Conservation (phyloP, 148 eudicot species). For the Simmondsia chinensis region DNA sequence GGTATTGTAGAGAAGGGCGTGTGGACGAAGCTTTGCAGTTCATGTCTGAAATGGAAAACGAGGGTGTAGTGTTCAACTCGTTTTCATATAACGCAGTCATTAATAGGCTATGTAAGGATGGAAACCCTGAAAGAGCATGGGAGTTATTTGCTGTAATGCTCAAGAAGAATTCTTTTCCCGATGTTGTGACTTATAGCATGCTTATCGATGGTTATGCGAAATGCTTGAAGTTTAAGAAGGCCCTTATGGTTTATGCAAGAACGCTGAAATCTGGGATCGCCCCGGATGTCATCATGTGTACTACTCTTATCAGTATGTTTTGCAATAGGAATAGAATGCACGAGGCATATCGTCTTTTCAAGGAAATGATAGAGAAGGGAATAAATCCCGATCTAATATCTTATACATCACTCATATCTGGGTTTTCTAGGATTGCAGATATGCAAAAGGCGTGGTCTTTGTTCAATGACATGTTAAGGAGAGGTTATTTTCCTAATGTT, state of each 20-base stretch:
- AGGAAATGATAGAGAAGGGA: conserved; percentile 28
- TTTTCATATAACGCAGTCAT: conserved; percentile 30
- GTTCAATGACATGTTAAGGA: conserved; percentile 24
- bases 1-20: conserved; percentile 30
- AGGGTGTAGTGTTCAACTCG: conserved; percentile 19
- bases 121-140: conserved; percentile 21
- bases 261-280: conserved; percentile 31
- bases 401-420: conserved; percentile 38
- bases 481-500: conserved; percentile 22
- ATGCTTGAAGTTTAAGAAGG: conserved; percentile 23
- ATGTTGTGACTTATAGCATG: conserved; percentile 25
- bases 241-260: conserved; percentile 19
- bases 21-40: conserved; percentile 26
- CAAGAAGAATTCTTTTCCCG: conserved; percentile 23
- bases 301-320: conserved; percentile 31
- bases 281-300: conserved; percentile 24
- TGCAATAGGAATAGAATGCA: conserved; percentile 13
- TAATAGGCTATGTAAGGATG: conserved; percentile 29
- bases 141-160: conserved; percentile 41
- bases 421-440: conserved; percentile 27
- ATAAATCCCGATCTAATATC: conserved; percentile 17
- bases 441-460: conserved; percentile 26
- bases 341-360: conserved; percentile 25
- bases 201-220: conserved; percentile 36
- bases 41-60: conserved; percentile 22